Conservation (phyloP, 805 yeast genomes). For the Yarrowia porcina region DNA sequence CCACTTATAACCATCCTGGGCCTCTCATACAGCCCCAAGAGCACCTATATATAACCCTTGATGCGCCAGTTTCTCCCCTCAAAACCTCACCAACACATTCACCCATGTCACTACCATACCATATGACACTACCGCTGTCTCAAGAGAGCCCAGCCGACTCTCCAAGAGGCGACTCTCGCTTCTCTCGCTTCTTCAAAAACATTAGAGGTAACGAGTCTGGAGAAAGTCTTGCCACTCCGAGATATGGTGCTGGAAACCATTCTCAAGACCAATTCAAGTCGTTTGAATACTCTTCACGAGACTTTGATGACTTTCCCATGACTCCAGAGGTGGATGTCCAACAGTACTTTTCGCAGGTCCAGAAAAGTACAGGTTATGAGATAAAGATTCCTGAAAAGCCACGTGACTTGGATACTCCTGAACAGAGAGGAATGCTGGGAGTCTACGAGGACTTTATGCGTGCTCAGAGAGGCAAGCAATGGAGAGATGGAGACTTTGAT, state of each 20-base stretch:
- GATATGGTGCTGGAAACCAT: not conserved
- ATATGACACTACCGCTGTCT: constrained; percentile 3
- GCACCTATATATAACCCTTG: not conserved
- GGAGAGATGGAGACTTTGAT: constrained; percentile 1
- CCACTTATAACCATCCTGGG: no score
- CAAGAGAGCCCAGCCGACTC: not conserved
- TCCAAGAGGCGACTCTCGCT: constrained; percentile 2
- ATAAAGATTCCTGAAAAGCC: not conserved
- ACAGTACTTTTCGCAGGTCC: not conserved
- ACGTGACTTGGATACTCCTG: not conserved
- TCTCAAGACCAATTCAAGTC: not conserved
- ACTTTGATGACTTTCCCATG: not conserved
- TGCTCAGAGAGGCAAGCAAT: not conserved
- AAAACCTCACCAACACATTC: not conserved
- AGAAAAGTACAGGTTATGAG: not conserved
- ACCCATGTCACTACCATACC: not conserved
- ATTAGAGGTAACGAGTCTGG: not conserved
- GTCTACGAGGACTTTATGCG: constrained; percentile 17
- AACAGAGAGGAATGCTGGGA: constrained; percentile 1
- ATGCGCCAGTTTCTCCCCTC: not conserved
- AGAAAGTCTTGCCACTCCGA: not conserved
- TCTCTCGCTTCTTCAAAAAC: constrained; percentile 12
- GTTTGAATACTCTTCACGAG: not conserved
- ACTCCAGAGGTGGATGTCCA: not conserved
- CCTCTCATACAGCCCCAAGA: not conserved